These are phyloP conservation scores for Chytriomyces sp. DNA, from an alignment of 192 early-diverging fungal genomes.

Conservation along the genomic window DNA sequence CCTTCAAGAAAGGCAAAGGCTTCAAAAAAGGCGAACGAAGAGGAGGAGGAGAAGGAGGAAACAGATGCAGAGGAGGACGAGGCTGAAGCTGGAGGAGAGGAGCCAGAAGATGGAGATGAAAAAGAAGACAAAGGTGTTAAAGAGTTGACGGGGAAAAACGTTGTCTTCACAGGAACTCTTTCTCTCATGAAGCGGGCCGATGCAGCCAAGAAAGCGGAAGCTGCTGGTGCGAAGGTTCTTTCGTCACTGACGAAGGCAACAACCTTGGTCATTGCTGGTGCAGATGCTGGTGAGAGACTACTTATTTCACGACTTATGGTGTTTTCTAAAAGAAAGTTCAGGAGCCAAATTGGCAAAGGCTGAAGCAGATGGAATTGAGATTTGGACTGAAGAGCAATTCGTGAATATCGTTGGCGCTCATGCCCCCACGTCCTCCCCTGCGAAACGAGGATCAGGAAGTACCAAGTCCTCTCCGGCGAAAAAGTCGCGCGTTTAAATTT, in stretches of 20 bases:
- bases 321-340: too few species aligned
- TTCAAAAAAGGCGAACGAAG: too few species aligned
- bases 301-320: too few species aligned
- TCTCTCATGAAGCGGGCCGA: not conserved
- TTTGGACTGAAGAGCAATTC: slow-evolving; percentile 5
- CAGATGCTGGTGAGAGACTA: slow-evolving; percentile 16
- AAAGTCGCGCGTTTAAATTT: not conserved
- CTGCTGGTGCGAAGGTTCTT: not conserved
- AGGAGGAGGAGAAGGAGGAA: not conserved
- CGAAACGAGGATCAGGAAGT: not conserved
- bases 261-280: slow-evolving; percentile 2
- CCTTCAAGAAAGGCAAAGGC: too few species aligned
- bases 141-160: not conserved
- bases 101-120: not conserved
- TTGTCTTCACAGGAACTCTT: slow-evolving; percentile 8
- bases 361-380: not conserved
- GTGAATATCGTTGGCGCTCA: not conserved
- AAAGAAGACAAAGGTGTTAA: not conserved
- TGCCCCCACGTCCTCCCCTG: too few species aligned
- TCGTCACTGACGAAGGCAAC: slow-evolving; percentile 2
- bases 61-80: not conserved
- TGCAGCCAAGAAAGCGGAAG: not conserved
- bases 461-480: not conserved
- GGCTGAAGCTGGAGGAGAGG: not conserved
- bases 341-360: slow-evolving; percentile 13